Evolutionary conservation across 2,329 filamentous ascomycete species (phyloP), one percentile per base, ranked within the genome.

Genomic region (Dryadomyces quercus-mongolicae): DNA sequence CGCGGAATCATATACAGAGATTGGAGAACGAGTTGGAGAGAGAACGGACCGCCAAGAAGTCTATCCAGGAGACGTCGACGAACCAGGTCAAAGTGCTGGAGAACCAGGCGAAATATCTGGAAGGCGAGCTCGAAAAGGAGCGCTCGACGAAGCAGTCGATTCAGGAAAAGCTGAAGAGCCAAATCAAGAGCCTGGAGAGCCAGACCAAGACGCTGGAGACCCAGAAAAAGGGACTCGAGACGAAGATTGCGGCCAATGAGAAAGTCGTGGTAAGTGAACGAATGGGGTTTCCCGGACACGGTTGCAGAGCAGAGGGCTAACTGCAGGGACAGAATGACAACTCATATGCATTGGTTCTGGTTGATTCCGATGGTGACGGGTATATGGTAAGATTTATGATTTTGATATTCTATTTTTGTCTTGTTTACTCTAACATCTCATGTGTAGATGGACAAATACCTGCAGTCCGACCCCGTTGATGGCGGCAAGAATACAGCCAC

Each of bases 321-420:
- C n/a, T 4, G 12, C 34, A 25, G 25, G 25, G 40, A 22, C 25
- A 46, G 51, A 20, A 16, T n/a, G 31, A 46, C 15, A n/a, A 22
- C 43, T 9, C 22, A 4, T 52, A 45, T 38, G 51, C 46, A 18
- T 42, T 52, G n/a, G 25, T 45, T 9, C 31, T 52, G 9, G 13
- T 52, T 2, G 51, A 52, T 46, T 20, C 51, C 12, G 51, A 52
- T n/a, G 51, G 40, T 8, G 51, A 52, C 18, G 51, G 18, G 22
- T 52, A 52, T n/a, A 22, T 46, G n/a, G 51, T 52, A n/a, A 18
- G 40, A 22, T 50, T n/a, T n/a, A n/a, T n/a, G n/a, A 40, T 16
- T 15, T 6, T 5, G 9, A 21, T 16, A 15, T n/a, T 20, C 8
- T 15, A 7, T 12, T 5, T 2, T 4, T 18, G 4, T 4, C n/a